These are phyloP conservation scores for Globisporangium acanthophoron DNA, from an alignment of 352 stramenopile genomes.

Conservation along the genomic window DNA sequence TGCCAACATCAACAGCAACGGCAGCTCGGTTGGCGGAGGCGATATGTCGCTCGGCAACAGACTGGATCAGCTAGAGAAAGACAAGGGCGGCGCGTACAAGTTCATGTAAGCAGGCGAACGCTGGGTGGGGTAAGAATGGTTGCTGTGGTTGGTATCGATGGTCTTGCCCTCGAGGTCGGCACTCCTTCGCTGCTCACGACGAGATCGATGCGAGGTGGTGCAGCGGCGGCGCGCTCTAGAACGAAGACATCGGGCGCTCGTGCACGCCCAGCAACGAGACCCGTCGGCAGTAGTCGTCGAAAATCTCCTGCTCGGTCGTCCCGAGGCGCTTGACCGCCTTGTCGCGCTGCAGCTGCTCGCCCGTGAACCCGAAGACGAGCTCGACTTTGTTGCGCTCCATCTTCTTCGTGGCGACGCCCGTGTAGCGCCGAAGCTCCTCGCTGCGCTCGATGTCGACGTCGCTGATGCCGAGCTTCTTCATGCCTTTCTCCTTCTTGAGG, in stretches of 20 bases:
- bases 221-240: background rate
- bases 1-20: constrained; percentile 12
- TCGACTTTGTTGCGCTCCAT: constrained; percentile 37
- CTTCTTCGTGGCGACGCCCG: constrained; percentile 27
- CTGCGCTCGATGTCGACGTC: constrained; percentile 49
- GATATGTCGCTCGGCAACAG: constrained; percentile 55
- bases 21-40: constrained; percentile 16
- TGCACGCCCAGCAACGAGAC: constrained; percentile 39
- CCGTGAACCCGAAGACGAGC: constrained; percentile 60
- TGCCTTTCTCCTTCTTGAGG: constrained; percentile 64
- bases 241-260: constrained; percentile 11
- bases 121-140: background rate
- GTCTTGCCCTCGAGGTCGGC: background rate
- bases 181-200: too few species aligned
- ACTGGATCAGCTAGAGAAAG: constrained; percentile 71
- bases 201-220: background rate
- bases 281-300: constrained; percentile 49
- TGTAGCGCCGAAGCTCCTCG: constrained; percentile 53
- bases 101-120: constrained; percentile 13
- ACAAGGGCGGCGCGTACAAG: constrained; percentile 32
- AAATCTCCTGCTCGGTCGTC: constrained; percentile 56
- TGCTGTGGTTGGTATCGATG: background rate
- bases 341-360: constrained; percentile 50
- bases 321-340: constrained; percentile 53
- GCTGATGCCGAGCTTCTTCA: constrained; percentile 73